Conservation (phyloP, 176 grass and related monocot genomes). For the Sorghum bicolor region DNA sequence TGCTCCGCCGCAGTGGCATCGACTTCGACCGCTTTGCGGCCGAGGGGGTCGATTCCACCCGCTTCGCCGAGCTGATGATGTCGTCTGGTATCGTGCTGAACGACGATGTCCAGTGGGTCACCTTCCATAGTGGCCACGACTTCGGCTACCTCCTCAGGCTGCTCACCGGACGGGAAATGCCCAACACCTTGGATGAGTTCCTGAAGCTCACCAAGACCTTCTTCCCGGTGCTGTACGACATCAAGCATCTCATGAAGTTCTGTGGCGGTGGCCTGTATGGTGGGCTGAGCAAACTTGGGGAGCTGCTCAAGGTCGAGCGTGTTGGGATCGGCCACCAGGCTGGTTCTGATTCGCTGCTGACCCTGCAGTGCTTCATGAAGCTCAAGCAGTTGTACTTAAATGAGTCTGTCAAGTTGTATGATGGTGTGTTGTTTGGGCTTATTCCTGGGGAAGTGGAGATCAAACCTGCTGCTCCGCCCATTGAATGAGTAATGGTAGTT, state of each 20-base stretch:
- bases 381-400: constrained; percentile 49
- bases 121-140: constrained; percentile 78
- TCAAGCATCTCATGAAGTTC: constrained; percentile 82
- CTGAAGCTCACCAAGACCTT: constrained; percentile 44
- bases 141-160: constrained; percentile 79
- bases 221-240: constrained; percentile 70
- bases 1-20: constrained; percentile 59
- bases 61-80: constrained; percentile 75
- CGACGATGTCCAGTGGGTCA: constrained; percentile 51
- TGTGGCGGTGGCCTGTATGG: constrained; percentile 49
- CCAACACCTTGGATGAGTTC: constrained; percentile 46
- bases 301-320: constrained; percentile 43
- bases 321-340: constrained; percentile 72
- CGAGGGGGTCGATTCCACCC: constrained; percentile 44
- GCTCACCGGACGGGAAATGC: constrained; percentile 50
- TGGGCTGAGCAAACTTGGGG: constrained; percentile 65
- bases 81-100: constrained; percentile 71
- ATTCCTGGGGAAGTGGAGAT: constrained; percentile 44
- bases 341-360: constrained; percentile 62
- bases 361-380: constrained; percentile 46
- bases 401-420: constrained; percentile 43
- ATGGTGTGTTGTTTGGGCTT: constrained; percentile 76
- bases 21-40: constrained; percentile 52
- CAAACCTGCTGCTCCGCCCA: constrained; percentile 20
- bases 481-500: constrained; percentile 48